Base-by-base conservation (phyloP, 805 yeast genomes). In the Candida sonorensis region DNA sequence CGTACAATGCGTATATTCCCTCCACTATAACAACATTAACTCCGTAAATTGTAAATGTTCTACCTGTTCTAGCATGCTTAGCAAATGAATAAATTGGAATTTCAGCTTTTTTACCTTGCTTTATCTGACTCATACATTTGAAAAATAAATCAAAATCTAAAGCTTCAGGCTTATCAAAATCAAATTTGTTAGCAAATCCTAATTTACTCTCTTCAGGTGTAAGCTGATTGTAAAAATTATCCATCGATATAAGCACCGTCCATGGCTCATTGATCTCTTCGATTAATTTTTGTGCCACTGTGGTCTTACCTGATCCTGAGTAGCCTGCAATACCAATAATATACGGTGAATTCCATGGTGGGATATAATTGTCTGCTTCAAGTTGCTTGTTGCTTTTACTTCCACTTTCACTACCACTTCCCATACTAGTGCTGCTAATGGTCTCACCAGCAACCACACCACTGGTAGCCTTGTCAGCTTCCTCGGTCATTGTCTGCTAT, bases 11-110 rank as follows among this genome's bases (percentile, higher is more conserved):
- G 52, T 83, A 85, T 3, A 92, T 77, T 2, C 98, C 98, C 56
- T 92, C 98, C 23, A 92, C 62, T 5, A 92, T 81, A 33, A 92
- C 82, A 14, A 92, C 94, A 53, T 87, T 87, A 11, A 97, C 96
- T 2, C 97, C 97, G 50, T 87, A 88, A 13, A 92, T 75, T 3
- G 88, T 77, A 30, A 79, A 64, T n/a, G 67, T 66, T 49, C 80
- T 76, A 25, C 67, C 72, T 1, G 90, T 72, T 44, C 79, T 55
- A 29, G 62, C 61, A 52, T 82, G 94, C 27, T 65, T 51, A 40
- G 64, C 57, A 62, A 85, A 80, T 36, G 97, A 68, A 58, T 79
- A 69, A 26, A 75, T 69, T 16, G 96, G 78, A 46, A 92, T 71
- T 33, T 72, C 68, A 2, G 81, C 72, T 45, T 64, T 69, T 38